phyloP scores from a whole-genome alignment of 2,329 filamentous ascomycete genomes.

The Chaetomiaceae sp. region DNA sequence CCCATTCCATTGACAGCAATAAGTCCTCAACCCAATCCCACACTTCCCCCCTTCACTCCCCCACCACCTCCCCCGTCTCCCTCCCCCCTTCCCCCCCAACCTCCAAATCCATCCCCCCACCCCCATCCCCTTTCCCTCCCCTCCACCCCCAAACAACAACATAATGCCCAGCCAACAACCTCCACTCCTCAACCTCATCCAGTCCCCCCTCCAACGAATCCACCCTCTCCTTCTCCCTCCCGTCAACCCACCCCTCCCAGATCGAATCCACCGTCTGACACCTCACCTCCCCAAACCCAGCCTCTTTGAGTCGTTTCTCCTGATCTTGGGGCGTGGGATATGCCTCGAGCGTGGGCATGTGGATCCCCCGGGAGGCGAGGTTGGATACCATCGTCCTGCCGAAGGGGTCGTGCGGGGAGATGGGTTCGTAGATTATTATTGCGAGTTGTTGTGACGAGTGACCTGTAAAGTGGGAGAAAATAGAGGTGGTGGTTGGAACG shows the following conservation, averaged over 20 bases:
- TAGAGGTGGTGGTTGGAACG: constrained; percentile 55
- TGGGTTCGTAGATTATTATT: constrained; percentile 83
- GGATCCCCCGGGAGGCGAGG: constrained; percentile 73
- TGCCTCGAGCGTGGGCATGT: constrained; percentile 73
- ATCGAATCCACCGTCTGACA: constrained; percentile 40
- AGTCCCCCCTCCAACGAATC: constrained; percentile 75
- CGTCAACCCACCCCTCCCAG: constrained; percentile 69
- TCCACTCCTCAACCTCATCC: constrained; percentile 95
- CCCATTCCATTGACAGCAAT: too few species aligned
- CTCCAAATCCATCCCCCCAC: constrained; percentile 35
- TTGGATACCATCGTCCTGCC: constrained; percentile 91
- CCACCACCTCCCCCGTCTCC: too few species aligned
- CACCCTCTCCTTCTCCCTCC: constrained; percentile 72
- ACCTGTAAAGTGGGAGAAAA: constrained; percentile 61
- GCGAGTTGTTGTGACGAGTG: constrained; percentile 41
- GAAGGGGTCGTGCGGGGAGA: constrained; percentile 78
- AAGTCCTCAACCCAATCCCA: too few species aligned
- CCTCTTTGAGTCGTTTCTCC: constrained; percentile 56
- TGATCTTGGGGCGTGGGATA: constrained; percentile 70
- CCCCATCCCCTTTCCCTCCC: constrained; percentile 46
- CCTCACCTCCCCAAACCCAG: constrained; percentile 52
- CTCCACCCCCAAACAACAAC: constrained; percentile 85
- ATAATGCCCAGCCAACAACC: constrained; percentile 82
- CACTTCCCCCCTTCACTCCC: too few species aligned
- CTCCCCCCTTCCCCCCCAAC: neutral